These are phyloP conservation scores for Botrytis porri DNA, from an alignment of 2,329 filamentous ascomycete genomes.

Conservation along the genomic window DNA sequence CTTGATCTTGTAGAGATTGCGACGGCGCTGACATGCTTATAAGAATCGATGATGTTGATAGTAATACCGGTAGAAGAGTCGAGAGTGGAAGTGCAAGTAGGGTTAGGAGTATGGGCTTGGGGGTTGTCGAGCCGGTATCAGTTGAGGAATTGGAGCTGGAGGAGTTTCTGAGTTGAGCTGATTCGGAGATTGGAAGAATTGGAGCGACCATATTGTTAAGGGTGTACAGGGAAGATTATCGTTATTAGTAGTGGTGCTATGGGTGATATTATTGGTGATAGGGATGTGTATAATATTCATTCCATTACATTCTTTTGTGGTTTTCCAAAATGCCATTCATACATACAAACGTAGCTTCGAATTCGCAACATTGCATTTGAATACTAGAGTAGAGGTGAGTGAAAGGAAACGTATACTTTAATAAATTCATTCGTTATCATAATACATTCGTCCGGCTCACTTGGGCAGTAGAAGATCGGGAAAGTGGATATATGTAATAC, in stretches of 20 bases:
- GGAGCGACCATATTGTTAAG: neutral
- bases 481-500: neutral
- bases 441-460: neutral
- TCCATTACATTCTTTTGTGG: neutral
- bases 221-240: neutral
- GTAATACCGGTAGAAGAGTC: neutral
- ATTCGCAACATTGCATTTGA: neutral
- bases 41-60: neutral
- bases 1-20: neutral
- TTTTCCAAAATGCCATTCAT: neutral
- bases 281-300: neutral
- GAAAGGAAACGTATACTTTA: neutral
- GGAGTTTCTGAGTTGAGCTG: neutral
- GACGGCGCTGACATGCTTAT: constrained; percentile 2
- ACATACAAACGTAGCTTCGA: neutral
- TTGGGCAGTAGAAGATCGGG: neutral
- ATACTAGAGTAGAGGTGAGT: neutral
- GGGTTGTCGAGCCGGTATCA: neutral
- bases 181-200: neutral
- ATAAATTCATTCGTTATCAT: neutral
- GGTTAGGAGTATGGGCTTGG: neutral
- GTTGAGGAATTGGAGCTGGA: constrained; percentile 11
- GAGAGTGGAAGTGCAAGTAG: neutral
- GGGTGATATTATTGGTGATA: neutral
- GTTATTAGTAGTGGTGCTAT: neutral